Base-by-base conservation (phyloP, 2,329 filamentous ascomycete species). In the Akanthomyces uredinophilus region DNA sequence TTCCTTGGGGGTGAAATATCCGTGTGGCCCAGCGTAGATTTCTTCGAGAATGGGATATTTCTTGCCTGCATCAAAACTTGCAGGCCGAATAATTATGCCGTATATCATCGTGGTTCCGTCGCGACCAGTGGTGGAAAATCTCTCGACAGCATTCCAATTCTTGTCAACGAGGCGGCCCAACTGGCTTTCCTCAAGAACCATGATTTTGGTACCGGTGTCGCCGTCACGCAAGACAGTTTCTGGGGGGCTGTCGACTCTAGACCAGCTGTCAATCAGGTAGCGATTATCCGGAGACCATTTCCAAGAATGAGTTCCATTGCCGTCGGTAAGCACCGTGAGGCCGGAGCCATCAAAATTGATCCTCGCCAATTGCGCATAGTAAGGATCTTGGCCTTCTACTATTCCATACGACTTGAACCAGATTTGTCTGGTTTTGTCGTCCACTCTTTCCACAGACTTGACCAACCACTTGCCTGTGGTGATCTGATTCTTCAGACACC, bases 1-100 rank as follows among this genome's bases (percentile, higher is more conserved):
- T 1, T 56, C 46, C 43, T 72, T 73, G 2, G 69, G 68, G 0
- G 66, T 68, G 41, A 65, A 66, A 56, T 62, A 72, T 49, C 13
- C 49, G 46, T 64, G 60, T 7, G 64, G 71, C 0, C 71, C 71
- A 0, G 71, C 69, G 22, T 73, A 73, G 8, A 71, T 67, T 24
- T 68, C 59, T 32, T 73, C 70, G 7, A 73, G 22, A 4, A 73
- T 44, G 1, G 70, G 69, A 35, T 73, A 73, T 22, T 64, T 65
- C 58, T 68, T 67, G 43, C 49, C 32, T 4, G 60, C 57, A 47
- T 71, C 66, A 49, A 71, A 71, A 22, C 67, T 47, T 6, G 22
- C 10, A 4, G 71, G 71, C 0, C 65, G 68, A 13, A 71, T 53
- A 47, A 72, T 71, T 44, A 71, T 66, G 35, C 70, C 70, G 32